These are phyloP conservation scores for Colletotrichum camelliae DNA, from an alignment of 2,329 filamentous ascomycete genomes.

Conservation along the genomic window DNA sequence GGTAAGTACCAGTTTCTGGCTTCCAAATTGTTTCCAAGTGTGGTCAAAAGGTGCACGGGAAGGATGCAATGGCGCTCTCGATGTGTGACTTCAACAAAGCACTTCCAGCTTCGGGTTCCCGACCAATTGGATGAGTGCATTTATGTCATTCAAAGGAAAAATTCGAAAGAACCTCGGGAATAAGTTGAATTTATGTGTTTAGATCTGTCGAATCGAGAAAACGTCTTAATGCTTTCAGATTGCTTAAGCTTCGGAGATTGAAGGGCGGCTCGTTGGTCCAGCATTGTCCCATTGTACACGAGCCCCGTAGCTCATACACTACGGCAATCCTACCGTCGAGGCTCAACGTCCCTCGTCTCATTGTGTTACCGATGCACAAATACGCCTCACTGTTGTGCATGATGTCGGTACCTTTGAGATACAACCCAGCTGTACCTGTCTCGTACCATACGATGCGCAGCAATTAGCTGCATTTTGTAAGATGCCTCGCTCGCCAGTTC, in stretches of 20 bases:
- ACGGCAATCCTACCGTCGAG: background rate
- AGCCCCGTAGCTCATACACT: background rate
- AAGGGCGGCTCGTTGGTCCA: background rate
- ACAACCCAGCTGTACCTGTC: background rate
- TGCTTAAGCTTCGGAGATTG: background rate
- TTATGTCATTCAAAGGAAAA: background rate
- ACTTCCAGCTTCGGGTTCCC: background rate
- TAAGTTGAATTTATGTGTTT: background rate
- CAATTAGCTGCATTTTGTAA: background rate
- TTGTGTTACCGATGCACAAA: background rate
- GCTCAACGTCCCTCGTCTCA: background rate
- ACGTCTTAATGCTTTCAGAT: background rate
- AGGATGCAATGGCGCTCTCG: background rate
- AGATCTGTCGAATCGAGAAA: background rate
- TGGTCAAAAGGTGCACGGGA: background rate
- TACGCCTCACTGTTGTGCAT: background rate
- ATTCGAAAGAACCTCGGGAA: background rate
- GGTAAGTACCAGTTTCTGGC: background rate
- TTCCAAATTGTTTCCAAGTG: background rate
- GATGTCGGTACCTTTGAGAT: background rate
- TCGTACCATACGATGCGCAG: background rate
- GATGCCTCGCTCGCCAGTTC: background rate
- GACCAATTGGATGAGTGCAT: background rate
- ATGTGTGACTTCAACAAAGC: background rate
- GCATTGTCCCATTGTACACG: background rate